Evolutionary conservation across 208 protist species (phyloP), one percentile per base, ranked within the genome.

Genomic region (Novymonas esmeraldas): DNA sequence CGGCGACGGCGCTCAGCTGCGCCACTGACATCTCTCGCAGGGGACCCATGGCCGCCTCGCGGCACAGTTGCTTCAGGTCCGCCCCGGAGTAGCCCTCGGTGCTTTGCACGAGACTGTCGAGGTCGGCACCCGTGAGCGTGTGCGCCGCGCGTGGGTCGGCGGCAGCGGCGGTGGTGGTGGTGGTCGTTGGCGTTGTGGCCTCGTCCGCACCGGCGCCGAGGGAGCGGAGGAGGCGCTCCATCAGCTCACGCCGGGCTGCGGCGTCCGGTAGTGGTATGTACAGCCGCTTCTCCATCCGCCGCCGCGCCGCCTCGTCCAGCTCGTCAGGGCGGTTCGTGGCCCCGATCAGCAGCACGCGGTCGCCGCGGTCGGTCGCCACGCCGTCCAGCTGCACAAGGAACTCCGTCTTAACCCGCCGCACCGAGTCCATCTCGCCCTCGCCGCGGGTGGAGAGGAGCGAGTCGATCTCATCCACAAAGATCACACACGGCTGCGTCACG

Each of bases 341-440:
- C 31, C 88, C 94, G 42, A 98, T 94, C 6, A 98, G 70, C 28
- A 98, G 81, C 33, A 98, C 87, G 33, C 86, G 82, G 52, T 96
- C 90, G 3, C 78, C 76, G 39, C 76, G 65, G 42, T 87, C 76
- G 10, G 88, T 92, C 28, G 78, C 82, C 28, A 92, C 94, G 31
- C 91, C 94, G 63, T 97, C 90, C 16, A 95, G 76, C 83, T 99
- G 98, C 31, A 99, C 98, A 1, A 99, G 81, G 60, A 99, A 99
- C 81, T 99, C 99, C 26, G 98, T 99, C 81, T 99, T 99, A n/a
- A 99, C 91, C 38, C 98, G 82, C 31, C 98, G 78, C 6, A 97
- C 83, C 1, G 80, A 76, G 57, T 97, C 92, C 68, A 84, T 84
- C 74, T 95, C 92, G 0, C 84, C 86, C 41, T 95, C 90, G 3